These are phyloP conservation scores for Pneumocystis jirovecii DNA, from an alignment of 1,139 yeast species.

Conservation along the genomic window DNA sequence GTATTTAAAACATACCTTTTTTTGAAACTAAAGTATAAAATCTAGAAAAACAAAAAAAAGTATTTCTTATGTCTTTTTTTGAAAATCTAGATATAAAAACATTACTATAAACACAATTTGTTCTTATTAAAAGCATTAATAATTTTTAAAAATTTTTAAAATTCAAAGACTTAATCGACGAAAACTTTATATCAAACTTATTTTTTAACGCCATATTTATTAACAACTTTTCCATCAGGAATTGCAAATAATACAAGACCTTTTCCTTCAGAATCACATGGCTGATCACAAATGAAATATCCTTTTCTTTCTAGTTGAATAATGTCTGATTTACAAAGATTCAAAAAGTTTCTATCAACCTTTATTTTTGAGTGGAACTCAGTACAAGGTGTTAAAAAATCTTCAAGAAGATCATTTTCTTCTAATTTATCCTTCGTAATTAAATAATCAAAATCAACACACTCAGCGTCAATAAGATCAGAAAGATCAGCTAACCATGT, in stretches of 20 bases:
- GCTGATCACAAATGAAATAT: constrained; percentile 69
- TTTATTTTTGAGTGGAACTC: constrained; percentile 67
- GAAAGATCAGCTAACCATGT: constrained; percentile 81
- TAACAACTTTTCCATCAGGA: constrained; percentile 89
- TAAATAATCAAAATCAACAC: constrained; percentile 87
- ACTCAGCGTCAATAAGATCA: constrained; percentile 54
- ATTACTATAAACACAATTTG: background rate
- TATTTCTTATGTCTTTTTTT: background rate
- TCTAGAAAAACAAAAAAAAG: background rate
- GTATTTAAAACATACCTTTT: background rate
- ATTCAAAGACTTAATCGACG: background rate
- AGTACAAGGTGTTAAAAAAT: constrained; percentile 76
- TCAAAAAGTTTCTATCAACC: constrained; percentile 67
- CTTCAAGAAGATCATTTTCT: constrained; percentile 88
- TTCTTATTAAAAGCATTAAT: background rate
- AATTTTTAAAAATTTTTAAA: background rate
- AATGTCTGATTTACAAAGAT: constrained; percentile 69
- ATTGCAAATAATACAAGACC: constrained; percentile 77
- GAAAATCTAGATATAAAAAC: background rate
- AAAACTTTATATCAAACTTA: background rate
- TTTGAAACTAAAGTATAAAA: background rate
- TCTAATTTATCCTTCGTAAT: constrained; percentile 92
- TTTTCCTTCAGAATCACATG: constrained; percentile 31
- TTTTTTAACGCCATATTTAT: constrained; percentile 62
- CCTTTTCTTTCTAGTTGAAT: constrained; percentile 97